Evolutionary conservation across 192 early-diverging fungal genomes (phyloP).

Genomic region (Chytriomyces hyalinus): DNA sequence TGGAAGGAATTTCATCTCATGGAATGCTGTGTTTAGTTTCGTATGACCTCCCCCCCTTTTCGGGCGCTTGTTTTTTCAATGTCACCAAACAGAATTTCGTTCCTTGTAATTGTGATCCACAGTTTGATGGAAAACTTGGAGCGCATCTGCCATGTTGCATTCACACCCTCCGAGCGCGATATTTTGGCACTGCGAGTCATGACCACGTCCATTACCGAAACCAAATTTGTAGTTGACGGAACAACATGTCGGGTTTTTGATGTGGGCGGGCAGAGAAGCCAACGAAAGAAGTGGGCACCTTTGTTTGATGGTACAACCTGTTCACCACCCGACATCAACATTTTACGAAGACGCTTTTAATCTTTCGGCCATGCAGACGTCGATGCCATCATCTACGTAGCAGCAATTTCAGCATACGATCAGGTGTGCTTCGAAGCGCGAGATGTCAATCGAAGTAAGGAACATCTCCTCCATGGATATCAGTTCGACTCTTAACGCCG

Average conservation of each 20-base stretch:
- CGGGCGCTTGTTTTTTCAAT: slow-evolving; percentile 9
- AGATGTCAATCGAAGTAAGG: slow-evolving; percentile 56
- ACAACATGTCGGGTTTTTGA: slow-evolving; percentile 63
- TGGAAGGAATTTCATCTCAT: slow-evolving; percentile 51
- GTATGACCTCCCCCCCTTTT: neutral
- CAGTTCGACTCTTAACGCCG: too few relatives aligned
- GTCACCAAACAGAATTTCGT: neutral
- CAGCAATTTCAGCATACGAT: slow-evolving; percentile 64
- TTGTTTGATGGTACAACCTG: slow-evolving; percentile 63
- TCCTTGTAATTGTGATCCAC: neutral
- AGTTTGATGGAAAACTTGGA: slow-evolving; percentile 15
- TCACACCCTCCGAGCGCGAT: slow-evolving; percentile 68
- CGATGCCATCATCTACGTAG: slow-evolving; percentile 69
- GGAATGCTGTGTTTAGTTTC: slow-evolving; percentile 48
- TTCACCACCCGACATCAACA: too few relatives aligned
- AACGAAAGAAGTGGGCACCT: slow-evolving; percentile 67
- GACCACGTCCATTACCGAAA: slow-evolving; percentile 71
- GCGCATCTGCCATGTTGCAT: slow-evolving; percentile 41
- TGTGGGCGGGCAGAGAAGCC: slow-evolving; percentile 68
- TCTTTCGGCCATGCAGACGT: neutral
- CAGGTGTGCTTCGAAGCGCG: slow-evolving; percentile 65
- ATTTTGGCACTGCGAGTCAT: slow-evolving; percentile 70
- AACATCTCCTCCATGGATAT: neutral
- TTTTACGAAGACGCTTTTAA: too few relatives aligned
- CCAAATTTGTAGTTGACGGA: slow-evolving; percentile 62